These are phyloP conservation scores for Albophoma yamanashiensis DNA, from an alignment of 2,329 filamentous ascomycete genomes.

Conservation along the genomic window DNA sequence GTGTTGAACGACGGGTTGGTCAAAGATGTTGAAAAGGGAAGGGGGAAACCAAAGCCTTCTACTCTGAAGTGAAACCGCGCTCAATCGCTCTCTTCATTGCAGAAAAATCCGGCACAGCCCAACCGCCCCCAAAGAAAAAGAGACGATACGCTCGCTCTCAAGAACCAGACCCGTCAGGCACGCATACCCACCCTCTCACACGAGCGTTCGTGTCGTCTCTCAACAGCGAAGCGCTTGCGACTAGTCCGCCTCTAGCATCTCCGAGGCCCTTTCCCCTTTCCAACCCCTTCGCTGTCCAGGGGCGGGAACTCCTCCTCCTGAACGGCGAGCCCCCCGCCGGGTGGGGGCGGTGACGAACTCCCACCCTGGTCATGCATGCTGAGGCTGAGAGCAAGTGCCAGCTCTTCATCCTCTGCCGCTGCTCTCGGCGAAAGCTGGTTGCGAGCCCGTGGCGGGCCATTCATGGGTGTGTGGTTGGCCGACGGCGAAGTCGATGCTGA, in stretches of 20 bases:
- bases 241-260: conserved; percentile 12
- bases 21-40: background rate
- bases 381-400: conserved; percentile 48
- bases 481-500: conserved; percentile 22
- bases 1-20: background rate
- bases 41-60: background rate
- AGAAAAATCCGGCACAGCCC: background rate
- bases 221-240: background rate
- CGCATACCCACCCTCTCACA: background rate
- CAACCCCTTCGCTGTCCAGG: conserved; percentile 27
- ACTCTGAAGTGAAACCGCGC: background rate
- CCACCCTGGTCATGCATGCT: conserved; percentile 46
- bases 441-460: conserved; percentile 9
- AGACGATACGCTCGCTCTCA: background rate
- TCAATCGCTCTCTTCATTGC: background rate
- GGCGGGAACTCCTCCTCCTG: conserved; percentile 28
- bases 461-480: conserved; percentile 23
- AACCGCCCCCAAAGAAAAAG: background rate
- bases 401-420: conserved; percentile 37
- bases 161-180: background rate
- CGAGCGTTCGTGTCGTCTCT: background rate
- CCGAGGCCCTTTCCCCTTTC: conserved; percentile 29
- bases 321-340: conserved; percentile 4
- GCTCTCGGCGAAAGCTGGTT: conserved; percentile 8
- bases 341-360: conserved; percentile 3